Evolutionary conservation across 805 yeast genomes (phyloP), one percentile per base, ranked within the genome.

Genomic region (Candida endomychidarum): DNA sequence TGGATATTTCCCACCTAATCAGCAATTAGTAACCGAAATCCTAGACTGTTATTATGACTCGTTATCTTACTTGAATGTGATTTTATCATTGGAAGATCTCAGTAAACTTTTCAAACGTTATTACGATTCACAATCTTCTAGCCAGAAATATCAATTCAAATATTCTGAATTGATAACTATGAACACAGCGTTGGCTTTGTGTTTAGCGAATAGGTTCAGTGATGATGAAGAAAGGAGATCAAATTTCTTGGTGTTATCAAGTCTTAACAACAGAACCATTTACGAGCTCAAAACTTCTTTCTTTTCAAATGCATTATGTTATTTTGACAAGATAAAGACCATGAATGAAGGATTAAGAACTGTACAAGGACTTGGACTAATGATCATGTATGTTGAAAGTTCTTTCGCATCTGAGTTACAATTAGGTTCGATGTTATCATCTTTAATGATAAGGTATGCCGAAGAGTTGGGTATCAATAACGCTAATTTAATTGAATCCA

Each of bases 321-420:
- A 75, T 53, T 81, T 70, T 48, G 79, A 76, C 43, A 67, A 74
- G 38, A 57, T 77, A 5, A 56, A 73, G 3, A 54, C 73, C 2
- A 49, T 65, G 19, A 71, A 72, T 45, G 81, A 75, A 45, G 81
- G 81, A 7, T 31, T 75, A 0, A 57, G 56, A 19, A 67, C 80
- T 2, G 52, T 79, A 4, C 78, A 71, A 51, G 81, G 77, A 0
- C 55, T 79, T 2, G 46, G 80, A 11, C 49, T 81, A 14, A 52
- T 81, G 40, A 56, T 70, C 1, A 31, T 57, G 2, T 74, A 65
- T 46, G 59, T 68, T 25, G 65, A 53, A 39, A 43, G 44, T 3
- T 45, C 45, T 12, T 47, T 53, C 52, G 50, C 61, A 5, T 46
- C 54, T 8, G 54, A 57, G 28, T 51, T 58, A 14, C 60, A 57